Percentiles rank a stretch among this genome's conserved stretches.
Evolutionary conservation across 2,329 filamentous ascomycete genomes (phyloP).

Genomic region (Trichoderma arundinaceum): DNA sequence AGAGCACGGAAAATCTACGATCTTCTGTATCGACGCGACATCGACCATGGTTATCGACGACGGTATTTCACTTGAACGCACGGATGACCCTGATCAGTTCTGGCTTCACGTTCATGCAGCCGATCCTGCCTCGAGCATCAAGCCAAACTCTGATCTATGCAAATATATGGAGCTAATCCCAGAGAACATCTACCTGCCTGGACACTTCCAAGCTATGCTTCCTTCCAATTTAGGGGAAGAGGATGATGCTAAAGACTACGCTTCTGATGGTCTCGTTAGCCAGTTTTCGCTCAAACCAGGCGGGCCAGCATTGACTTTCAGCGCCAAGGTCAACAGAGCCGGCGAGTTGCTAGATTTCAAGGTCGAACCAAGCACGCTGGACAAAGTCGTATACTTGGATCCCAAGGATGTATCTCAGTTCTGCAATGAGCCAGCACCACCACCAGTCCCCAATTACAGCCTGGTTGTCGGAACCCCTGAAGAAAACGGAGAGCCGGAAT

Average conservation of each 20-base stretch:
- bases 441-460: conserved; percentile 35
- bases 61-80: conserved; percentile 72
- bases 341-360: conserved; percentile 61
- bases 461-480: conserved; percentile 42
- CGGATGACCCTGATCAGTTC: conserved; percentile 58
- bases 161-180: conserved; percentile 66
- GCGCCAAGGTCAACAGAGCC: conserved; percentile 58
- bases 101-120: conserved; percentile 83
- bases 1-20: conserved; percentile 62
- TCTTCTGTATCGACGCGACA: conserved; percentile 75
- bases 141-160: conserved; percentile 61
- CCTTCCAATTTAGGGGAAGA: conserved; percentile 45
- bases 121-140: conserved; percentile 75
- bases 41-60: conserved; percentile 77
- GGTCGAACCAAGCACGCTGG: conserved; percentile 59
- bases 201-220: conserved; percentile 65
- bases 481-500: conserved; percentile 27
- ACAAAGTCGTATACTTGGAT: conserved; percentile 63
- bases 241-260: conserved; percentile 40
- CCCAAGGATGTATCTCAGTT: conserved; percentile 55
- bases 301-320: conserved; percentile 65
- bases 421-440: conserved; percentile 46
- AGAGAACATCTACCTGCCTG: conserved; percentile 65
- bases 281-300: conserved; percentile 60
- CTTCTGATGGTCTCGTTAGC: conserved; percentile 50